Conservation (phyloP, 2,329 filamentous ascomycete genomes). For the Lasiodiplodia sp. region DNA sequence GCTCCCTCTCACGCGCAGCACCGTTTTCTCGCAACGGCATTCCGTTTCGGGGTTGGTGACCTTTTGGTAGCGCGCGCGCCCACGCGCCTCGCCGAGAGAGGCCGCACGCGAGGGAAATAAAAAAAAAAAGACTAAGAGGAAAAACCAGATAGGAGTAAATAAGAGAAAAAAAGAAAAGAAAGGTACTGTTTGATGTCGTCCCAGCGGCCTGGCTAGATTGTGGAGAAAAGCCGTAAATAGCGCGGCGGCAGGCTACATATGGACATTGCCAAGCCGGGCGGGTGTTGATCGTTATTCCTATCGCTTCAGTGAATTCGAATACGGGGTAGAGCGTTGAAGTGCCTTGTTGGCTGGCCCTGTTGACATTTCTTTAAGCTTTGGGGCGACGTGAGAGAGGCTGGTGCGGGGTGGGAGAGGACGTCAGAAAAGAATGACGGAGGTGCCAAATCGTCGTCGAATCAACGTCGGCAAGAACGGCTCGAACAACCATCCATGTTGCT, state of each 20-base stretch:
- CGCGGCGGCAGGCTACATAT: no score
- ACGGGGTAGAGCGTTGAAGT: neutral
- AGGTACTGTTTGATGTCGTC: neutral
- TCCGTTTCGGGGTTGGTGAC: neutral
- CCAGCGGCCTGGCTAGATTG: neutral
- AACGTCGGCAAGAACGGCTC: neutral
- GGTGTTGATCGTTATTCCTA: neutral
- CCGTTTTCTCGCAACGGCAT: neutral
- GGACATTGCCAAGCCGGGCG: no score
- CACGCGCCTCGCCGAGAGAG: neutral
- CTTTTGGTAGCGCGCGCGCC: neutral
- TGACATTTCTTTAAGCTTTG: neutral
- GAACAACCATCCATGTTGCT: neutral
- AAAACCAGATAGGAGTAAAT: neutral
- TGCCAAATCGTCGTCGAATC: neutral
- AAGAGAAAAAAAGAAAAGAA: neutral
- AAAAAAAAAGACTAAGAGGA: neutral
- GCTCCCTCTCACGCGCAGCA: neutral
- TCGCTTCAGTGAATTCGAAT: neutral
- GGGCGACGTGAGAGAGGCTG: neutral
- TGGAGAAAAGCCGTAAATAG: neutral
- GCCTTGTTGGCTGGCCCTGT: no score
- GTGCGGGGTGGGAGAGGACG: neutral
- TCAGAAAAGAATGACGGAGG: neutral
- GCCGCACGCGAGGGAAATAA: no score